Base-by-base conservation (phyloP, 345 rosid genomes). In the Salix arbutifolia region DNA sequence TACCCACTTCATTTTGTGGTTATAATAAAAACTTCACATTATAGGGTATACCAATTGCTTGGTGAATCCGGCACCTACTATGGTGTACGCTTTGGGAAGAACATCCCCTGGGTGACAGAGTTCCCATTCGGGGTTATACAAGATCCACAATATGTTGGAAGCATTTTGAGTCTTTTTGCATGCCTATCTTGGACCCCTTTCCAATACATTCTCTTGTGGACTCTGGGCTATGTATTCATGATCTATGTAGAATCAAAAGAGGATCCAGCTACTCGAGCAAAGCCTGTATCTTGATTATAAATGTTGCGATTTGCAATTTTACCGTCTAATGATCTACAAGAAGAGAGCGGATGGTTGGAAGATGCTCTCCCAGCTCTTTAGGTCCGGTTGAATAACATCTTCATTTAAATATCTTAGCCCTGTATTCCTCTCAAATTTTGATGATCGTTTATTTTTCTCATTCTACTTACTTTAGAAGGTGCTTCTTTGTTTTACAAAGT, bases 1-100 rank as follows among this genome's bases (percentile, higher is more conserved):
- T 17, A 16, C 58, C 75, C 68, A 46, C 33, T 9, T 56, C 62
- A 50, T 38, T 64, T 42, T 23, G 42, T 38, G 25, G 62, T 31
- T 58, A n/a, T 48, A 40, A 72, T 70, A 35, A 62, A 67, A 53
- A 60, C 48, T 69, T 28, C 69, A 58, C 37, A 31, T 69, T 81
- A 74, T 90, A 93, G 97, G 88, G 98, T 93, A 14, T 96, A 89
- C 83, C 96, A 89, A 77, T 81, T 93, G 83, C 91, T 96, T 53
- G 98, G 98, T 82, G 97, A 96, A 87, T 76, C 96, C 1, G 98
- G 98, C 65, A 91, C 93, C 30, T 96, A 93, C 78, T 96, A 95
- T 65, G 97, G 98, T 23, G 90, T 96, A 17, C 85, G 96, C 25
- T 91, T 93, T 35, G 99, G 98, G 46, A 90, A 90, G 90, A 87